A percentile compares a stretch with the other conserved stretches of the same genome.
phyloP scores from a whole-genome alignment of 1,139 yeast species.

The Candida neerlandica region DNA sequence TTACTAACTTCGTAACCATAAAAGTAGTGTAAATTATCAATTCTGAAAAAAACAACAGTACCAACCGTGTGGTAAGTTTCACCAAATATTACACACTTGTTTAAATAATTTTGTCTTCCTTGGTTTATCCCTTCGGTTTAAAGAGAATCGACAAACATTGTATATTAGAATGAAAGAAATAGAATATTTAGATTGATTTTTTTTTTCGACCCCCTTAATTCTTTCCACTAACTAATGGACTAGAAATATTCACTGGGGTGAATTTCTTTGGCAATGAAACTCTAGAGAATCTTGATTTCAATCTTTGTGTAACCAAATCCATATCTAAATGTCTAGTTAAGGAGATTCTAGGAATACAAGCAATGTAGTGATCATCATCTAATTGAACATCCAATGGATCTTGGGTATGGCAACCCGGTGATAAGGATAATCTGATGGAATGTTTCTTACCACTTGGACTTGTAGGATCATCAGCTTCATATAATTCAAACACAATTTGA shows the following conservation, averaged over 20 bases:
- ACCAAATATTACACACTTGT: no score
- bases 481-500: slow-evolving; percentile 90
- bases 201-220: not conserved
- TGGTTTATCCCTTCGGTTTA: no score
- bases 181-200: not conserved
- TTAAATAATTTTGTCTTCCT: no score
- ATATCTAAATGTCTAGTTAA: slow-evolving; percentile 92
- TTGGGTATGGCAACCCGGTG: slow-evolving; percentile 98
- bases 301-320: slow-evolving; percentile 82
- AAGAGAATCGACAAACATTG: no score
- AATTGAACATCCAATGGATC: slow-evolving; percentile 96
- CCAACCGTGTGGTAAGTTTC: no score
- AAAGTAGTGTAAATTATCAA: no score
- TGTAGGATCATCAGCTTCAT: slow-evolving; percentile 72
- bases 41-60: no score
- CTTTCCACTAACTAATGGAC: slow-evolving; percentile 51
- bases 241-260: slow-evolving; percentile 84
- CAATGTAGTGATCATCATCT: slow-evolving; percentile 94
- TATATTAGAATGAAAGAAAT: slow-evolving; percentile 1
- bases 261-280: slow-evolving; percentile 90
- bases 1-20: no score
- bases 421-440: slow-evolving; percentile 81
- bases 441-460: slow-evolving; percentile 72
- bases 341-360: slow-evolving; percentile 89
- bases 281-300: slow-evolving; percentile 80